Conservation (phyloP, 805 yeast species). For the Starmera pachycereana region DNA sequence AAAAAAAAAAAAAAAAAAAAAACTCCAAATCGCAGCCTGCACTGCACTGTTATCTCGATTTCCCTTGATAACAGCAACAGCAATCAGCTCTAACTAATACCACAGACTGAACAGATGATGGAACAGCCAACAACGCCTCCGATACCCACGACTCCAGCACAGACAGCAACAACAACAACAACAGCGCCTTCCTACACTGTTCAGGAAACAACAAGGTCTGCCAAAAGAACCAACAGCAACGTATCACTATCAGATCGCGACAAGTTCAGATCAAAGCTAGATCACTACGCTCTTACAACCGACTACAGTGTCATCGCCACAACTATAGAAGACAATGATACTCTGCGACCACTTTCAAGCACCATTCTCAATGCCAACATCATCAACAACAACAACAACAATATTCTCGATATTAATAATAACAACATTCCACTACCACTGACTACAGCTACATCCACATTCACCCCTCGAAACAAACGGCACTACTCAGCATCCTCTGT, state of each 20-base stretch:
- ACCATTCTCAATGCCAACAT: too few species aligned
- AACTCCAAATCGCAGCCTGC: too few species aligned
- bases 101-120: too few species aligned
- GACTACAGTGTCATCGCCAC: not conserved
- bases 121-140: not conserved
- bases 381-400: not conserved
- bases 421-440: not conserved
- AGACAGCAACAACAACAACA: not conserved
- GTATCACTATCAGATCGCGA: conserved; percentile 13
- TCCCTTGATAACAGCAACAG: too few species aligned
- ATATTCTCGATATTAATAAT: not conserved
- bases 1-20: too few species aligned
- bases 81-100: too few species aligned
- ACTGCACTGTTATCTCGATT: too few species aligned
- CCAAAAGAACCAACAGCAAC: conserved; percentile 16
- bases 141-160: not conserved
- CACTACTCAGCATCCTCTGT: conserved; percentile 1
- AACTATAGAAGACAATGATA: conserved; percentile 2
- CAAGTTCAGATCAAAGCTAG: conserved; percentile 15
- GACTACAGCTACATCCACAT: conserved; percentile 4
- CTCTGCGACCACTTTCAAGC: not conserved
- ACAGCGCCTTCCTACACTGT: not conserved
- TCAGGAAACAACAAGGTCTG: conserved; percentile 1
- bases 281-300: conserved; percentile 1
- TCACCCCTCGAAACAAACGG: not conserved